These are phyloP conservation scores for Pseudogymnoascus pannorum DNA, from an alignment of 2,329 filamentous ascomycete species.

Conservation along the genomic window DNA sequence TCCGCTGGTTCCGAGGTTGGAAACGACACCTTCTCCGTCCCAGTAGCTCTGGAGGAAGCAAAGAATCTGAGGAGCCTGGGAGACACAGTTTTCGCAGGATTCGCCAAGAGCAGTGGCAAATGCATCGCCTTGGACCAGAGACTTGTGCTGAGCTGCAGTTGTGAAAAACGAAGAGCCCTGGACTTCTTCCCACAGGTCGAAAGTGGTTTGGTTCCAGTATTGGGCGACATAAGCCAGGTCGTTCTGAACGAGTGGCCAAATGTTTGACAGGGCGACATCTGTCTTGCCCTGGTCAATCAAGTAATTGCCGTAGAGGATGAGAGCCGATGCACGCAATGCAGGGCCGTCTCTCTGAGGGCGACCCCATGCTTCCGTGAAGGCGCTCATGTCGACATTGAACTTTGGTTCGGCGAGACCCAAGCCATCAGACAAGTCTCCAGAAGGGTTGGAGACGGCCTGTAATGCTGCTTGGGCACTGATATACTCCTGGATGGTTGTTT, in stretches of 20 bases:
- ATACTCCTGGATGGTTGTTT: conserved; percentile 56
- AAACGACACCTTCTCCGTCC: conserved; percentile 53
- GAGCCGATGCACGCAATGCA: conserved; percentile 64
- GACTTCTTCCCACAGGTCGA: conserved; percentile 81
- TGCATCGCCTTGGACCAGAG: conserved; percentile 58
- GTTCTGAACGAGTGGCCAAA: conserved; percentile 69
- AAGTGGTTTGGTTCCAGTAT: conserved; percentile 60
- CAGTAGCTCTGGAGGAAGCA: conserved; percentile 73
- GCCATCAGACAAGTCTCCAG: conserved; percentile 34
- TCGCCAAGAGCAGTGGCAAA: conserved; percentile 58
- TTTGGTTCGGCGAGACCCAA: conserved; percentile 64
- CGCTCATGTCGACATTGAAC: conserved; percentile 56
- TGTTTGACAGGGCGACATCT: conserved; percentile 39
- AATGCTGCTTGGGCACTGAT: conserved; percentile 56
- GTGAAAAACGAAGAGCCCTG: conserved; percentile 75
- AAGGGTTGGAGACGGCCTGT: conserved; percentile 52
- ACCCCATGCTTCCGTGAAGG: conserved; percentile 63
- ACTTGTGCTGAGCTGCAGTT: conserved; percentile 58
- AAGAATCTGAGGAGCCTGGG: conserved; percentile 59
- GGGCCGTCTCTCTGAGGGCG: conserved; percentile 76
- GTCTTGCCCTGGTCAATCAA: conserved; percentile 54
- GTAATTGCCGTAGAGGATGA: conserved; percentile 68
- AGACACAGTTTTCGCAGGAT: conserved; percentile 51
- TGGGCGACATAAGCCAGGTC: conserved; percentile 69
- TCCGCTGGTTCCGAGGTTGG: conserved; percentile 60